phyloP scores from a whole-genome alignment of 495 filamentous ascomycete genomes.

The Penicillium chermesinum region DNA sequence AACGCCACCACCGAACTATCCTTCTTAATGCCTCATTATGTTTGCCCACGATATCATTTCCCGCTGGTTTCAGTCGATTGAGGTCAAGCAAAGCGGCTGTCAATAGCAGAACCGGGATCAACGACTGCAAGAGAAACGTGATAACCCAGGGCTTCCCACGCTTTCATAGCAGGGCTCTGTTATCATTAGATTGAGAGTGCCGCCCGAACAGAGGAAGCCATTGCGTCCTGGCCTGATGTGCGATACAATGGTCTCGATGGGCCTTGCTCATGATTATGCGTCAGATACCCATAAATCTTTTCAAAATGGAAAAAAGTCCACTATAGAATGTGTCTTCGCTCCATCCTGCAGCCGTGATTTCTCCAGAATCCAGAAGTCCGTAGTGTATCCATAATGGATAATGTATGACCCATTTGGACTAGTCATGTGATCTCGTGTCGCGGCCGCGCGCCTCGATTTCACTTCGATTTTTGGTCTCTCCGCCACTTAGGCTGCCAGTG shows the following conservation, averaged over 20 bases:
- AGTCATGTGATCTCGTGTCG: constrained; percentile 39
- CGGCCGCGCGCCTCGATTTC: constrained; percentile 19
- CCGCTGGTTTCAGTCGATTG: neutral
- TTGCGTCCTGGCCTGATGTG: neutral
- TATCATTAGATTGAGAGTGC: too few relatives aligned
- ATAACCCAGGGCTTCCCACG: too few relatives aligned
- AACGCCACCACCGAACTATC: constrained; percentile 13
- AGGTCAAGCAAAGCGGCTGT: constrained; percentile 1
- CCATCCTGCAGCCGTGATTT: too few relatives aligned
- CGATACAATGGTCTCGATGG: neutral
- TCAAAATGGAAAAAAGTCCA: too few relatives aligned
- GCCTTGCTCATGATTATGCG: constrained; percentile 8
- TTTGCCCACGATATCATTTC: constrained; percentile 24
- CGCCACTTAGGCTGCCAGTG: constrained; percentile 1
- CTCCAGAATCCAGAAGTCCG: too few relatives aligned
- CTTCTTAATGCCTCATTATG: constrained; percentile 16
- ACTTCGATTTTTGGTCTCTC: neutral
- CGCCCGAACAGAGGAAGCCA: neutral
- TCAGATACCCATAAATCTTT: constrained; percentile 11
- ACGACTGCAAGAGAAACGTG: neutral
- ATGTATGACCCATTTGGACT: too few relatives aligned
- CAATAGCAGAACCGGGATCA: neutral
- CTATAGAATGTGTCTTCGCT: too few relatives aligned
- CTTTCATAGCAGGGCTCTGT: too few relatives aligned
- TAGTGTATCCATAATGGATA: too few relatives aligned